Percentiles rank a stretch among this genome's conserved stretches.
These are phyloP conservation scores for Nidula niveotomentosa DNA, from an alignment of 1,284 basidiomycete species.

Conservation along the genomic window DNA sequence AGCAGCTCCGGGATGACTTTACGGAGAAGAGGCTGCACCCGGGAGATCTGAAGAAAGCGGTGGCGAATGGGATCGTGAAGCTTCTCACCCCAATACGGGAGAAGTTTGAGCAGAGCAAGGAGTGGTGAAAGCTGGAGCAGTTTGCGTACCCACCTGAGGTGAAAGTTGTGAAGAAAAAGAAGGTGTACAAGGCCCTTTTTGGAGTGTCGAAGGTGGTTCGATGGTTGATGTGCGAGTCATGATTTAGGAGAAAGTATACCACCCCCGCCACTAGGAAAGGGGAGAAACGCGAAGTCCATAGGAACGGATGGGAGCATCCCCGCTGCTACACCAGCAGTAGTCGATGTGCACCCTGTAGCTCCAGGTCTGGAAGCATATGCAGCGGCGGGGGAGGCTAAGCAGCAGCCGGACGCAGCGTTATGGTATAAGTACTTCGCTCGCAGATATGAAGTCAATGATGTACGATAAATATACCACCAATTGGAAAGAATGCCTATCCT, in stretches of 20 bases:
- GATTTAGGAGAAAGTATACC: conserved; percentile 71
- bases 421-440: no score
- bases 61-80: conserved; percentile 77
- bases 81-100: conserved; percentile 84
- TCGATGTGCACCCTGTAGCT: no score
- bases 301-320: no score
- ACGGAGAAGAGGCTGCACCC: conserved; percentile 82
- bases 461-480: no score
- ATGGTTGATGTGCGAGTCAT: neutral
- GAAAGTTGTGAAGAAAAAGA: conserved; percentile 68
- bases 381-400: no score
- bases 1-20: conserved; percentile 78
- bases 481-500: no score
- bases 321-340: no score
- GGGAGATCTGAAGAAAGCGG: conserved; percentile 85
- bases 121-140: conserved; percentile 81
- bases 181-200: conserved; percentile 27
- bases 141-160: conserved; percentile 84
- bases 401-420: no score
- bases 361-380: no score
- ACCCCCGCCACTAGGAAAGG: conserved; percentile 76
- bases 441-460: no score
- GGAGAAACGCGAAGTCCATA: conserved; percentile 45
- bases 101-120: conserved; percentile 73
- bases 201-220: neutral